Percentiles rank a stretch among this genome's conserved stretches.
phyloP scores from a whole-genome alignment of 2,329 filamentous ascomycete genomes.

The Venturia nashicola region DNA sequence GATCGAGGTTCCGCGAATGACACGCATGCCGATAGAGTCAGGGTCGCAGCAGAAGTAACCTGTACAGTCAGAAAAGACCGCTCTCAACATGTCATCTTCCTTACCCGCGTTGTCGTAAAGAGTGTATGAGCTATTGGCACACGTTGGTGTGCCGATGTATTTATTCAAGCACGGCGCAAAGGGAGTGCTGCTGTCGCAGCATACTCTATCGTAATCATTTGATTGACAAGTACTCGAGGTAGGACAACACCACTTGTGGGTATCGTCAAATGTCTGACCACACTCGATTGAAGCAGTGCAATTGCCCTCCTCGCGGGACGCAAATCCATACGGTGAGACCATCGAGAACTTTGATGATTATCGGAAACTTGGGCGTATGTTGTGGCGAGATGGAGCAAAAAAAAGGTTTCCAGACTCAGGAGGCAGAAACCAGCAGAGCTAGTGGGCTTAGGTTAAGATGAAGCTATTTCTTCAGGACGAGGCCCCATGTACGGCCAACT shows the following conservation, averaged over 20 bases:
- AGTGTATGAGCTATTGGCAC: not conserved
- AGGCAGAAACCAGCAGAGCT: not conserved
- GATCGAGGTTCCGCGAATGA: not conserved
- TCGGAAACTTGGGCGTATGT: not conserved
- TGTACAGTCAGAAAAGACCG: not conserved
- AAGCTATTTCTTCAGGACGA: not conserved
- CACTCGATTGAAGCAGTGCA: not conserved
- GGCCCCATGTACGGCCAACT: not conserved
- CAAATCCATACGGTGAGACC: not conserved
- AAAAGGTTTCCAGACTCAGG: not conserved
- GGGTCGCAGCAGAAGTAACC: not conserved
- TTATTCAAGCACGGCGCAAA: not conserved
- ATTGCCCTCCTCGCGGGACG: not conserved
- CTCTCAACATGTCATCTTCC: not conserved
- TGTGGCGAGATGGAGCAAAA: not conserved
- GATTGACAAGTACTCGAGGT: not conserved
- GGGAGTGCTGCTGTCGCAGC: not conserved
- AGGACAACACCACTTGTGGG: not conserved
- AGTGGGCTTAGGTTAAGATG: not conserved
- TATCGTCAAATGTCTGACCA: not conserved
- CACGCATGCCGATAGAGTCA: not conserved
- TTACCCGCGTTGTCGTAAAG: not conserved
- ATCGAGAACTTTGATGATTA: not conserved
- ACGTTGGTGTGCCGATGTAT: not conserved
- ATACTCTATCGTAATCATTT: not conserved